Percentiles rank a stretch among this genome's conserved stretches.
Conservation (phyloP, 2,329 filamentous ascomycete species). For the Diaporthe sp. region DNA sequence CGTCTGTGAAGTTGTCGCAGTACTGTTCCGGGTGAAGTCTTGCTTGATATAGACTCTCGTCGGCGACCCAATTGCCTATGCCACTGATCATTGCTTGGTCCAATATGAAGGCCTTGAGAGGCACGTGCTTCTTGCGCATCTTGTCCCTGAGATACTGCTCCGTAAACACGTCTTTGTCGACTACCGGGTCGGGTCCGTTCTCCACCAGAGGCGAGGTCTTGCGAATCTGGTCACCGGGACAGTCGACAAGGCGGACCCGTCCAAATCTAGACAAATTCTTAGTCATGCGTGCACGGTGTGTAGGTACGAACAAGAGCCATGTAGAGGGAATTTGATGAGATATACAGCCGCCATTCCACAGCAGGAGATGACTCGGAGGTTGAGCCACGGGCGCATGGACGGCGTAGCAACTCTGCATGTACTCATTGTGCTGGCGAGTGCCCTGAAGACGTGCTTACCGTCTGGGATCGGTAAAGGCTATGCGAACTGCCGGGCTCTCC, state of each 20-base stretch:
- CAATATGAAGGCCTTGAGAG: conserved; percentile 87
- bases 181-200: conserved; percentile 93
- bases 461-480: conserved; percentile 87
- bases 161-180: conserved; percentile 82
- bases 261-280: conserved; percentile 58
- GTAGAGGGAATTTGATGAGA: too few species aligned
- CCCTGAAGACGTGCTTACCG: conserved; percentile 50
- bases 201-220: conserved; percentile 83
- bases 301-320: background rate
- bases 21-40: conserved; percentile 93
- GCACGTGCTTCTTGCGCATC: conserved; percentile 81
- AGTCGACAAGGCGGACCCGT: conserved; percentile 85
- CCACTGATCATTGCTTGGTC: conserved; percentile 92
- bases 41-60: conserved; percentile 92
- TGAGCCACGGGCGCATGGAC: background rate
- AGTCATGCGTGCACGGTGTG: background rate
- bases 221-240: conserved; percentile 79
- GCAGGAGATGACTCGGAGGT: too few species aligned
- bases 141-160: conserved; percentile 78
- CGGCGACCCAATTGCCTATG: conserved; percentile 97
- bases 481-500: conserved; percentile 62
- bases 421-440: too few species aligned
- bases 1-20: conserved; percentile 80
- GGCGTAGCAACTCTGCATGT: too few species aligned
- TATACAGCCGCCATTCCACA: background rate